Conservation (phyloP, 1,139 yeast species). For the Suhomyces coccinellae region DNA sequence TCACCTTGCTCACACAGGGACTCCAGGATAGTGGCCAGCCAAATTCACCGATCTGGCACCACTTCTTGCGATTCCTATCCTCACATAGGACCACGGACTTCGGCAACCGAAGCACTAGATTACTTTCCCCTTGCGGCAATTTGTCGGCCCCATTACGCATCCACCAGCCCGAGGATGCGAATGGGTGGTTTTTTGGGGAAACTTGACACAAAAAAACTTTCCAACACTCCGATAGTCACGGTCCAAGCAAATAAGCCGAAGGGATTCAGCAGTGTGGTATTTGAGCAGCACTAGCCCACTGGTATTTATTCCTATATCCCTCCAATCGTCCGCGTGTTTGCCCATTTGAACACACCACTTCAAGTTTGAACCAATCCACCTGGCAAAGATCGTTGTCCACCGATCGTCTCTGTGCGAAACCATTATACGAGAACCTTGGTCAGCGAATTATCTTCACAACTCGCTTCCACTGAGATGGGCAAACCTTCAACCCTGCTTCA, state of each 20-base stretch:
- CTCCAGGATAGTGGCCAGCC: neutral
- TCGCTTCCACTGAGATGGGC: slow-evolving; percentile 5
- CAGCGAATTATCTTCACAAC: neutral
- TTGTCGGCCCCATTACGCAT: slow-evolving; percentile 9
- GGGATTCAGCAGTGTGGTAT: neutral
- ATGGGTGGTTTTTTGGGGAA: slow-evolving; percentile 6
- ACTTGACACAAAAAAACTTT: slow-evolving; percentile 12
- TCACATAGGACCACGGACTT: neutral
- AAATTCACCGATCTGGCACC: neutral
- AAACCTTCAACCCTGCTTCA: slow-evolving; percentile 17
- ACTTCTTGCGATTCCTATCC: neutral
- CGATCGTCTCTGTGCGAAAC: neutral
- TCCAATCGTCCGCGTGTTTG: no score
- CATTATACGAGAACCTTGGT: neutral
- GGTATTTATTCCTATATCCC: neutral
- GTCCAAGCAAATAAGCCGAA: neutral
- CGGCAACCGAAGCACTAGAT: neutral
- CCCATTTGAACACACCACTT: no score
- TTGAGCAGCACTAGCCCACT: neutral
- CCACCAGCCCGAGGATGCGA: slow-evolving; percentile 9
- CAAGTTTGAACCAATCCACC: no score
- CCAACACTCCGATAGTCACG: slow-evolving; percentile 11
- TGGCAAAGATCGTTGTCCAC: neutral
- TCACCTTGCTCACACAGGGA: no score
- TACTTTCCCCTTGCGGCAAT: slow-evolving; percentile 9